A percentile compares a stretch with the other conserved stretches of the same genome.
These are phyloP conservation scores for Niebla homalea DNA, from an alignment of 495 filamentous ascomycete species.

Conservation along the genomic window DNA sequence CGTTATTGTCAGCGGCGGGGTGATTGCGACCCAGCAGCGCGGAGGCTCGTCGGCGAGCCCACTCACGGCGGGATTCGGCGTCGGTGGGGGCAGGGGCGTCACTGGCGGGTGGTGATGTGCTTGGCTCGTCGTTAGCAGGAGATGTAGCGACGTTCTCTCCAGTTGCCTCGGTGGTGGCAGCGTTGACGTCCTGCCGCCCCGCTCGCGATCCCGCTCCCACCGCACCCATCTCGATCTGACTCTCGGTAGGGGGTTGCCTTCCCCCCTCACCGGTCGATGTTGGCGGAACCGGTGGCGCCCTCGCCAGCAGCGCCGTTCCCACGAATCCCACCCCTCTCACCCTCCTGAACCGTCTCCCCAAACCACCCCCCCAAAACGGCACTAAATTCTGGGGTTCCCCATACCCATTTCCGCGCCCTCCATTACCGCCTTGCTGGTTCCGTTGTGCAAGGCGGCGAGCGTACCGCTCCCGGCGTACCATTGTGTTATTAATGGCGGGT, in stretches of 20 bases:
- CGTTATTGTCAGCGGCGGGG: neutral
- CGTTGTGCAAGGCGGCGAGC: constrained; percentile 11
- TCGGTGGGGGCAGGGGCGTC: no score
- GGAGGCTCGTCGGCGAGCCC: neutral
- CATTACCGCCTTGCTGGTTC: neutral
- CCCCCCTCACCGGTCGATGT: no score
- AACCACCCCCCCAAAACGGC: neutral
- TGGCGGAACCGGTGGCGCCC: no score
- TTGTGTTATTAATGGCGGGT: constrained; percentile 55
- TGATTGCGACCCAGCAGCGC: neutral
- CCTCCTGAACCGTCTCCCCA: neutral
- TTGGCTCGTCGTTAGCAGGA: no score
- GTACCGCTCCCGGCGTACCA: constrained; percentile 59
- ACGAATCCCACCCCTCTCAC: neutral
- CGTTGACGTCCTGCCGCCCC: no score
- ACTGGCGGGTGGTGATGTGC: no score
- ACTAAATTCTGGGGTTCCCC: neutral
- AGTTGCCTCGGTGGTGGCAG: no score
- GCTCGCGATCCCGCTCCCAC: no score
- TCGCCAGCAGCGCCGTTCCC: no score
- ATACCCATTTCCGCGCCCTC: neutral
- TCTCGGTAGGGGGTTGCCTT: neutral
- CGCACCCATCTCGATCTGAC: constrained; percentile 5
- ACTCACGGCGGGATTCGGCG: neutral
- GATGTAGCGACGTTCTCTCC: no score